Evolutionary conservation across 345 rosid species (phyloP), one percentile per base, ranked within the genome.

Genomic region (Salix purpurea): DNA sequence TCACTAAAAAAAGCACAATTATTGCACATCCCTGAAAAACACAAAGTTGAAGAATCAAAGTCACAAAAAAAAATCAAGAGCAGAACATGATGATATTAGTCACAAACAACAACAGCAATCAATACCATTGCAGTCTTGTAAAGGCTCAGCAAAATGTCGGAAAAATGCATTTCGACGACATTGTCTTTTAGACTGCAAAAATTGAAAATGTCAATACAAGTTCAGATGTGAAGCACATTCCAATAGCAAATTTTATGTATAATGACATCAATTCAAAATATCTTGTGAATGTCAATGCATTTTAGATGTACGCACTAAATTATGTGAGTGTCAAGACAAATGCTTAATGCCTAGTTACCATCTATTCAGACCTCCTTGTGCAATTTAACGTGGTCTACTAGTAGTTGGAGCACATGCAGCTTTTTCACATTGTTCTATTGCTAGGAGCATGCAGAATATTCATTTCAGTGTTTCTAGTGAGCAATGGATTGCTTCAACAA

Each of bases 111-210:
- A 24, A 65, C 48, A 32, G 34, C 34, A 77, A 40, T 60, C 54
- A 73, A 74, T 90, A 95, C 99, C 99, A 81, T 87, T 89, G 89
- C 99, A 95, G 80, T 91, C 97, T 82, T 87, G 93, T 80, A 91
- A 79, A 75, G 92, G 90, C 83, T 95, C 99, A 54, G 94, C 89
- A 90, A 95, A 95, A 85, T 95, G 97, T 74, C 81, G 82, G 79
- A 91, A 93, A 79, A 93, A 85, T 13, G 94, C 94, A 84, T 87
- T 82, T 76, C 93, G 87, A 40, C 97, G 97, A 79, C 99, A 95
- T 75, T 88, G 90, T 72, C 86, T 91, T 88, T 87, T 93, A 10
- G 92, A 86, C 97, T 92, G 88, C 82, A 84, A 77, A 8, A 54
- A 28, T 62, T 24, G 48, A 75, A 76, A 72, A 46, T 67, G 46